Conservation (phyloP, 441 rosid genomes). For the Brassica balearica region DNA sequence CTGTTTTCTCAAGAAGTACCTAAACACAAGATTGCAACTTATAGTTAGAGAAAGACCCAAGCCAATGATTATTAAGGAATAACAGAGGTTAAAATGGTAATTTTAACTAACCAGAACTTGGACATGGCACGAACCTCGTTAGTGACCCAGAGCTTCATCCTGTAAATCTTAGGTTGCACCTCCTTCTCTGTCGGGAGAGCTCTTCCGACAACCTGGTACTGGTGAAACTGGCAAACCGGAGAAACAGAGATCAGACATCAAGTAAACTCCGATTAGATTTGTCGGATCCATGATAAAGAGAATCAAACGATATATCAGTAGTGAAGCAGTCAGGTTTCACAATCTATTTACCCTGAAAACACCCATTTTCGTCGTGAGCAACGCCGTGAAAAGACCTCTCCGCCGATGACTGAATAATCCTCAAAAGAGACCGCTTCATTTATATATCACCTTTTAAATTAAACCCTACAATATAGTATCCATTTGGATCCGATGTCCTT, state of each 20-base stretch:
- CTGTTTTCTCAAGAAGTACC: conserved; percentile 38
- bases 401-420: no score
- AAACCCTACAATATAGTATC: no score
- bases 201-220: conserved; percentile 2
- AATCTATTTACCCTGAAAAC: conserved; percentile 51
- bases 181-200: no score
- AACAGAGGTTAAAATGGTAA: neutral
- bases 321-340: neutral
- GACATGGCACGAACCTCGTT: neutral
- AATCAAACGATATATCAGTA: neutral
- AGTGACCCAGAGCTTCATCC: no score
- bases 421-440: neutral
- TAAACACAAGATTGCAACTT: neutral
- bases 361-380: conserved; percentile 46
- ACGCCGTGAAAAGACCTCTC: conserved; percentile 8
- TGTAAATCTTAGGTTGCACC: no score
- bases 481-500: no score
- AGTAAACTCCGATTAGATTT: neutral
- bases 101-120: neutral
- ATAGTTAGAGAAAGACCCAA: neutral
- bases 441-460: conserved; percentile 9
- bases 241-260: neutral
- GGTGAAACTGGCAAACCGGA: conserved; percentile 43
- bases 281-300: neutral
- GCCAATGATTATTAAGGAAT: neutral